Percentiles rank a stretch among this genome's conserved stretches.
Conservation (phyloP, 371 early-diverging fungal species). For the Haplosporangium sp. region DNA sequence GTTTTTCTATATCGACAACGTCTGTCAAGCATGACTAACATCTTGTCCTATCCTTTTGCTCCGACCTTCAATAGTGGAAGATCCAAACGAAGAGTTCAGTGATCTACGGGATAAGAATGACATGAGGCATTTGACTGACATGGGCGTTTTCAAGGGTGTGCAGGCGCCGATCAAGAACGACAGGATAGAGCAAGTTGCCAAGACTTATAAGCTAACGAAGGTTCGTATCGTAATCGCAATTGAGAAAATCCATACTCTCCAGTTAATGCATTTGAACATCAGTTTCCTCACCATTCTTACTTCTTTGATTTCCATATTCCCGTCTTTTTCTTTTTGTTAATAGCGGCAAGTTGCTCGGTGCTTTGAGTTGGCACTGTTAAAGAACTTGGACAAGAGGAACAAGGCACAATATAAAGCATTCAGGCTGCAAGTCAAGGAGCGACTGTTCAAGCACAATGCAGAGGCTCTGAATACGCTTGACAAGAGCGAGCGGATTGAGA, state of each 20-base stretch:
- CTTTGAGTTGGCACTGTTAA: conserved; percentile 79
- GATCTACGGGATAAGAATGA: conserved; percentile 90
- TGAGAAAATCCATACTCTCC: conserved; percentile 13
- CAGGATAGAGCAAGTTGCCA: conserved; percentile 58
- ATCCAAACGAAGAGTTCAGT: conserved; percentile 90
- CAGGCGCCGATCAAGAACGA: conserved; percentile 66
- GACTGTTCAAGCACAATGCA: conserved; percentile 81
- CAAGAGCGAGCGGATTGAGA: conserved; percentile 71
- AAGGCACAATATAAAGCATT: conserved; percentile 65
- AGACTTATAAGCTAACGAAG: conserved; percentile 69
- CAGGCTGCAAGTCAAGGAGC: conserved; percentile 83
- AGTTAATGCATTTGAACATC: neutral
- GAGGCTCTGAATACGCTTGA: conserved; percentile 65
- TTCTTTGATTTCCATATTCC: neutral
- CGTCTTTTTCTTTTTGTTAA: neutral
- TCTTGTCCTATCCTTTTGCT: neutral
- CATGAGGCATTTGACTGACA: conserved; percentile 67
- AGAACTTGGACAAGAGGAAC: conserved; percentile 65
- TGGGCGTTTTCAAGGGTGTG: conserved; percentile 70
- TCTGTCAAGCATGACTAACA: neutral
- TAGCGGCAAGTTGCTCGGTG: conserved; percentile 84
- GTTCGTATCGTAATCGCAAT: conserved; percentile 45
- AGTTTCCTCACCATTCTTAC: neutral
- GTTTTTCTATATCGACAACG: too few relatives aligned
- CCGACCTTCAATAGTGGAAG: conserved; percentile 74